Conservation (phyloP, 495 filamentous ascomycete species). For the Neurospora sp. region DNA sequence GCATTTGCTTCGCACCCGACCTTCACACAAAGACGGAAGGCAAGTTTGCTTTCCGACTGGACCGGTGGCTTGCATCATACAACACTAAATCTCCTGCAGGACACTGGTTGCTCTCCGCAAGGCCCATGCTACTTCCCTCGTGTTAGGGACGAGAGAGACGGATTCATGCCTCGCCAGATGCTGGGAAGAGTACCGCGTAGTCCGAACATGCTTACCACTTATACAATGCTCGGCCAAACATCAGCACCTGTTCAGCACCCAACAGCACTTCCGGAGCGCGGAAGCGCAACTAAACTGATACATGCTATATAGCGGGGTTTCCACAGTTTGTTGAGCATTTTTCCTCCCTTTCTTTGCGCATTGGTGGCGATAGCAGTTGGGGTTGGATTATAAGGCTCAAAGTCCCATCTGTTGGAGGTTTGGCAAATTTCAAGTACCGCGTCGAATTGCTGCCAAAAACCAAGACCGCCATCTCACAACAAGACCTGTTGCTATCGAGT, state of each 20-base stretch:
- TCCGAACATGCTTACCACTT: background rate
- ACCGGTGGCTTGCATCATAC: background rate
- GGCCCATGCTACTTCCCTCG: background rate
- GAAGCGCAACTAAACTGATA: background rate
- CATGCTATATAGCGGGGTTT: background rate
- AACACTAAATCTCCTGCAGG: background rate
- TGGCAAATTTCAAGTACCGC: background rate
- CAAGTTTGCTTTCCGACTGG: background rate
- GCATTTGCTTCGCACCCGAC: background rate
- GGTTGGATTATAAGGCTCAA: background rate
- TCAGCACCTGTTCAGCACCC: background rate
- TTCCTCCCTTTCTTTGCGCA: background rate
- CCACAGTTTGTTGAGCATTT: background rate
- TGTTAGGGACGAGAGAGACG: background rate
- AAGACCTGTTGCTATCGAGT: background rate
- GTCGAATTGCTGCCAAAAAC: background rate
- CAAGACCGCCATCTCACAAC: background rate
- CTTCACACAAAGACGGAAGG: background rate
- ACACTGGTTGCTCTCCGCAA: background rate
- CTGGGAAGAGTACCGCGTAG: background rate
- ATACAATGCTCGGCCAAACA: background rate
- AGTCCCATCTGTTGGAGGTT: background rate
- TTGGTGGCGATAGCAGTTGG: background rate
- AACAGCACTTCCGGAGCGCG: background rate
- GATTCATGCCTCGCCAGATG: background rate